Evolutionary conservation across 805 yeast species (phyloP), one percentile per base, ranked within the genome.

Genomic region (Candida qinlingensis): DNA sequence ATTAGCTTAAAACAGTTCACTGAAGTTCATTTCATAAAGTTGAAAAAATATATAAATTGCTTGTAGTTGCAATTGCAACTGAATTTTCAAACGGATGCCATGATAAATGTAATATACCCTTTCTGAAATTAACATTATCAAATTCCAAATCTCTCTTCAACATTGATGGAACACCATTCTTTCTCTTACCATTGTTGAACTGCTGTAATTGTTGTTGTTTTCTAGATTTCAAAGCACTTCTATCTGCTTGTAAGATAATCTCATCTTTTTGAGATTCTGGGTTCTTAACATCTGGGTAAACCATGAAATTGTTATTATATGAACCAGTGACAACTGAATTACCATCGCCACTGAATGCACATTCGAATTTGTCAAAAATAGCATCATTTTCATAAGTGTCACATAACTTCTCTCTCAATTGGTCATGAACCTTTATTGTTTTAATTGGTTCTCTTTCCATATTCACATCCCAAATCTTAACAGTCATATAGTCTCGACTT

Each of bases 341-440:
- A 61, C 88, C 87, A 70, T 95, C 97, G 37, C 98, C 99, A 58
- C 90, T 79, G 63, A 94, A 90, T 58, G 84, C 94, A 53, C 91
- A 96, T 74, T 94, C 99, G 68, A 94, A 94, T 74, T 94, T 95
- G 74, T 94, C 99, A 71, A 94, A 94, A 49, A 94, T 94, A 41
- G 98, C 96, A 71, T 94, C 99, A 66, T 90, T 91, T 68, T 94
- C 99, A 73, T 95, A 94, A 41, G 98, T 90, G 67, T 95, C 97
- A 71, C 98, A 92, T 62, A 94, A 74, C 63, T 92, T 77, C 62
- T 90, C 96, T 59, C 96, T 81, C 62, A 94, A 79, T 66, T 88
- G 95, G 66, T 94, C 98, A 69, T 94, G 99, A 54, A 95, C 90
- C 65, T 89, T 89, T 53, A 94, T 91, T 12, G 97, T 91, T 68